phyloP scores from a whole-genome alignment of 2,329 filamentous ascomycete species.

The Pseudogymnoascus sp. region DNA sequence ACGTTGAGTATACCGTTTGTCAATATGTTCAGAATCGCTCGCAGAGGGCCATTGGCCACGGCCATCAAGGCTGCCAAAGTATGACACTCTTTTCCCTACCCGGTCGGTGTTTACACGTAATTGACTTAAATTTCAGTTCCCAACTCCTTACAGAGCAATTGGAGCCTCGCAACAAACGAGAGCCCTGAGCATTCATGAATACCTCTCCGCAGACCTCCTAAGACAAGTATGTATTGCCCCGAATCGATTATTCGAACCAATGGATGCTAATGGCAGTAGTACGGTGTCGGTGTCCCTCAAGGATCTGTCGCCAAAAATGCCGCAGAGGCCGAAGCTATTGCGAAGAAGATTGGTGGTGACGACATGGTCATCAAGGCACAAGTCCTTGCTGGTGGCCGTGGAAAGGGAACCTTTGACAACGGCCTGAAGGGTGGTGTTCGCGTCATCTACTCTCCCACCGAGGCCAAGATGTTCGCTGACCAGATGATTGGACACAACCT shows the following conservation, averaged over 20 bases:
- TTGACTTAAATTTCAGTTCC: conserved; percentile 33
- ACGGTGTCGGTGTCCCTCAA: conserved; percentile 88
- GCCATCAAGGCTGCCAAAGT: conserved; percentile 72
- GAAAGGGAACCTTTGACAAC: conserved; percentile 97
- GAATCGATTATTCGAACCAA: conserved; percentile 18
- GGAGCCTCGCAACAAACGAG: conserved; percentile 68
- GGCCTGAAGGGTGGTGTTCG: conserved; percentile 97
- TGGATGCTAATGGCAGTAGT: conserved; percentile 45
- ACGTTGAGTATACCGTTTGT: conserved; percentile 24
- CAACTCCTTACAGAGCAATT: conserved; percentile 48
- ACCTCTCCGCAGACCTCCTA: conserved; percentile 87
- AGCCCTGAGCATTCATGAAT: conserved; percentile 95
- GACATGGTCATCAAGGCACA: conserved; percentile 99
- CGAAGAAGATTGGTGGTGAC: conserved; percentile 81
- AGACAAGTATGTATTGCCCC: conserved; percentile 45
- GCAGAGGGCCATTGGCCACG: conserved; percentile 71
- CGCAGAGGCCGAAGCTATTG: conserved; percentile 83
- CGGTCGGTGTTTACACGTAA: conserved; percentile 20
- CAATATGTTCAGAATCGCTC: conserved; percentile 81
- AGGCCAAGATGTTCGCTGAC: conserved; percentile 92
- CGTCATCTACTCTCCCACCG: conserved; percentile 95
- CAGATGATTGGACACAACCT: conserved; percentile 99
- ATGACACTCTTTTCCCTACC: conserved; percentile 22
- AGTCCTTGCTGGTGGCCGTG: conserved; percentile 92
- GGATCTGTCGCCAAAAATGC: conserved; percentile 76